Percentiles rank a stretch among this genome's conserved stretches.
Evolutionary conservation across 257 asterid genomes (phyloP).

Genomic region (Henckelia pumila): DNA sequence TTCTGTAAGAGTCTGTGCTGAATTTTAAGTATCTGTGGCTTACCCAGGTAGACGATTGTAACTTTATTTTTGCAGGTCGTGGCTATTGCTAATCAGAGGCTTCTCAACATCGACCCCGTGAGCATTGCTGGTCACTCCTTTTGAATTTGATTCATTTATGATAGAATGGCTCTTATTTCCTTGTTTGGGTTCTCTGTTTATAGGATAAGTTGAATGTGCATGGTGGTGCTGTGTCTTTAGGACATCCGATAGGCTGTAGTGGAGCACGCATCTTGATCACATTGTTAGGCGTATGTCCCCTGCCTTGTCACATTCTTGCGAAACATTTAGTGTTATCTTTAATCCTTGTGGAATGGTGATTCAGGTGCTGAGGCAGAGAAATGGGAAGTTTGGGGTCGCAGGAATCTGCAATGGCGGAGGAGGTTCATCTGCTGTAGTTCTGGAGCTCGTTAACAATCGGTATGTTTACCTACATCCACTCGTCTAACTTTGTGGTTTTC

Average conservation of each 20-base stretch:
- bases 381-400: conserved; percentile 81
- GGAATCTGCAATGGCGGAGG: conserved; percentile 97
- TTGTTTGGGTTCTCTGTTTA: conserved; percentile 21
- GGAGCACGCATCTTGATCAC: conserved; percentile 94
- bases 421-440: conserved; percentile 88
- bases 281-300: conserved; percentile 70
- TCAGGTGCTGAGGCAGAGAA: conserved; percentile 74
- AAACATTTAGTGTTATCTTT: neutral
- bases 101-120: conserved; percentile 68
- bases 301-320: conserved; percentile 2
- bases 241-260: conserved; percentile 95
- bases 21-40: conserved; percentile 3
- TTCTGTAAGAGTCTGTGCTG: conserved; percentile 52
- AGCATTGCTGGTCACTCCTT: conserved; percentile 26
- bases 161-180: neutral
- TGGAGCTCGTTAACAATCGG: conserved; percentile 52
- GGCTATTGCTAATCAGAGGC: conserved; percentile 79
- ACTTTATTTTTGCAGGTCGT: conserved; percentile 64
- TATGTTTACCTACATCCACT: conserved; percentile 17
- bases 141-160: neutral
- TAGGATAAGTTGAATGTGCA: conserved; percentile 75
- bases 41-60: conserved; percentile 15
- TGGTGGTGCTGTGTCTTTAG: conserved; percentile 93
- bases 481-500: neutral
- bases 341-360: conserved; percentile 19